These are phyloP conservation scores for Fraxinus ornus DNA, from an alignment of 305 asterid genomes.

Conservation along the genomic window DNA sequence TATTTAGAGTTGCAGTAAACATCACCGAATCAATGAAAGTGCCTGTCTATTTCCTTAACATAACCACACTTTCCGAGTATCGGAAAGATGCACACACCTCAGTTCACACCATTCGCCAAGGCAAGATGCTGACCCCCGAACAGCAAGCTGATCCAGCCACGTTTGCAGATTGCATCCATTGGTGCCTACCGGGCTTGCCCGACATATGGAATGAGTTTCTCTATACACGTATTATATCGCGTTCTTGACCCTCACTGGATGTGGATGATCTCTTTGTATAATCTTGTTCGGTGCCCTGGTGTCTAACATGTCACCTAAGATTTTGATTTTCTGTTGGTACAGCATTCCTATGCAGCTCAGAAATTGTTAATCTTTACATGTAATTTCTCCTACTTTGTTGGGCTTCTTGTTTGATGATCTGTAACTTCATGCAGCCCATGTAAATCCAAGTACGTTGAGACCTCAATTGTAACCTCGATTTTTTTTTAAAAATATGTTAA, in stretches of 20 bases:
- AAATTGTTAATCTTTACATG: constrained; percentile 13
- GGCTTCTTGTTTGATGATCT: not conserved
- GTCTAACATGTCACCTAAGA: constrained; percentile 16
- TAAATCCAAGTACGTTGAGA: not conserved
- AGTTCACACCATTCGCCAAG: constrained; percentile 86
- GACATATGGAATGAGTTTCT: constrained; percentile 96
- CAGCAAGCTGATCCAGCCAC: constrained; percentile 79
- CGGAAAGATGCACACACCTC: constrained; percentile 97
- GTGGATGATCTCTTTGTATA: not conserved
- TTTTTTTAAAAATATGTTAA: not conserved
- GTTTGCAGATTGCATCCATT: constrained; percentile 89
- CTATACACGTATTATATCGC: constrained; percentile 60
- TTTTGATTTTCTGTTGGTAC: constrained; percentile 20
- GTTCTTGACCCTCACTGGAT: constrained; percentile 29
- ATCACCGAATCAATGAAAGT: constrained; percentile 55
- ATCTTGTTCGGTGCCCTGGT: not conserved
- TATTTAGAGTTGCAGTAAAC: constrained; percentile 55
- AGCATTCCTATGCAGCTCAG: not conserved
- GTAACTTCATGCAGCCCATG: not conserved
- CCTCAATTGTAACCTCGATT: not conserved
- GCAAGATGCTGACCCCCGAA: constrained; percentile 72
- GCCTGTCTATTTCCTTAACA: constrained; percentile 66
- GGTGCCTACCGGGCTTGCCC: constrained; percentile 98
- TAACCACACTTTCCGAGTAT: constrained; percentile 81
- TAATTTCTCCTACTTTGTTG: constrained; percentile 1